Conservation (phyloP, 1,284 basidiomycete species). For the Ganoderma boninense region DNA sequence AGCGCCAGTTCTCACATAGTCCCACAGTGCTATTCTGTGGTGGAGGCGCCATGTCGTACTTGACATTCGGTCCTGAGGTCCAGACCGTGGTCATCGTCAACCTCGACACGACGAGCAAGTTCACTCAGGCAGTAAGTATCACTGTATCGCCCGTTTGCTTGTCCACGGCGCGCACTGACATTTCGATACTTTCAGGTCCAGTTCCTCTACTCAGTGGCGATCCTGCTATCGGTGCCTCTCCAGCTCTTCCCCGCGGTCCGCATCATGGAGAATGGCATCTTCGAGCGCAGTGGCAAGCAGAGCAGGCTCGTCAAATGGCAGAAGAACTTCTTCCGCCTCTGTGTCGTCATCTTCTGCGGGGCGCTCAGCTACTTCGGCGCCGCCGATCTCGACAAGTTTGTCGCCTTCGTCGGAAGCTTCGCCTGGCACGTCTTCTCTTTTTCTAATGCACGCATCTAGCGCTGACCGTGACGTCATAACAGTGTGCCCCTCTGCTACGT, state of each 20-base stretch:
- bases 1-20: conserved; percentile 25
- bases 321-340: conserved; percentile 92
- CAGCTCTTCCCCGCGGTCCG: conserved; percentile 98
- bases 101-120: conserved; percentile 84
- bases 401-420: conserved; percentile 92
- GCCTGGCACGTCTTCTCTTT: conserved; percentile 82
- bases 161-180: not conserved
- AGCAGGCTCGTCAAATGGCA: conserved; percentile 81
- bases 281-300: conserved; percentile 87
- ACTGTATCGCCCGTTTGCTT: not conserved
- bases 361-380: conserved; percentile 87
- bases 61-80: conserved; percentile 88
- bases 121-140: conserved; percentile 83
- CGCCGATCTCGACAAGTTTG: conserved; percentile 95
- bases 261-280: conserved; percentile 98
- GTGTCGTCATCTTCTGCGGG: conserved; percentile 80
- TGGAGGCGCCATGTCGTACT: conserved; percentile 89
- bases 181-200: conserved; percentile 58
- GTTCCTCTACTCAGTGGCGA: conserved; percentile 92
- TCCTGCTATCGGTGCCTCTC: conserved; percentile 92
- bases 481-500: conserved; percentile 90
- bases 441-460: not conserved
- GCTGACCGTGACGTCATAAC: not conserved
- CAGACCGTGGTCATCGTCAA: conserved; percentile 97
- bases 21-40: conserved; percentile 83